Evolutionary conservation across 495 filamentous ascomycete species (phyloP).

Genomic region (Penicillium goetzii): DNA sequence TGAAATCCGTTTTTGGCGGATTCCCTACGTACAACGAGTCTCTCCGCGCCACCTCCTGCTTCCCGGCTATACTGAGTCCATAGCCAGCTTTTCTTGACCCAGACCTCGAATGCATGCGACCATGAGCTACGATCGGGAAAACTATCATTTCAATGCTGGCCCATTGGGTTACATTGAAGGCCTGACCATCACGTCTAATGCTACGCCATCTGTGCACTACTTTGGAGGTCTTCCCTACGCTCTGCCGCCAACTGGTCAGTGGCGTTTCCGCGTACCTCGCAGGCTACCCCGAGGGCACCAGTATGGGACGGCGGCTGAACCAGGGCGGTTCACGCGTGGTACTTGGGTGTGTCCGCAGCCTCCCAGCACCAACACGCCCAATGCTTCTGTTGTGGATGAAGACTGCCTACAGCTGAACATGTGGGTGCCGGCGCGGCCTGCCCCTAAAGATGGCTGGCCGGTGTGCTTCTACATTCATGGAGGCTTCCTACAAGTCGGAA

Average conservation of each 20-base stretch:
- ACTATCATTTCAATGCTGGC: neutral
- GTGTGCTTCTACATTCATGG: neutral
- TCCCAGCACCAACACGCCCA: neutral
- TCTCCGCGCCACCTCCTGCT: no score
- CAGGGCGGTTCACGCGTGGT: neutral
- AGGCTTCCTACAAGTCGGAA: neutral
- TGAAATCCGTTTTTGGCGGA: no score
- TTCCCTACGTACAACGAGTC: no score
- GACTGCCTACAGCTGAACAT: neutral
- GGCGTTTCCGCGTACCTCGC: neutral
- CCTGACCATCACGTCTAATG: neutral
- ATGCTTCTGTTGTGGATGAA: neutral
- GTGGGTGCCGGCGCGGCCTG: neutral
- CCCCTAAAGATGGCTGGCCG: neutral
- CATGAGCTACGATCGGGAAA: neutral
- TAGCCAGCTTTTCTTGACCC: no score
- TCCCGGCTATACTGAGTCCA: no score
- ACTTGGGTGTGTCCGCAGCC: neutral
- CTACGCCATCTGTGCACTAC: neutral
- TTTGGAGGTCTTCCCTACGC: neutral
- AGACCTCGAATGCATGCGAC: no score
- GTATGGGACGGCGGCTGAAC: neutral
- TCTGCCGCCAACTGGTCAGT: neutral
- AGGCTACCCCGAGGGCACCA: neutral
- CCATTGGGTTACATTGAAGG: neutral